Percentiles rank a stretch among this genome's conserved stretches.
These are phyloP conservation scores for Tulasnella sp. DNA, from an alignment of 768 basidiomycete species.

Conservation along the genomic window DNA sequence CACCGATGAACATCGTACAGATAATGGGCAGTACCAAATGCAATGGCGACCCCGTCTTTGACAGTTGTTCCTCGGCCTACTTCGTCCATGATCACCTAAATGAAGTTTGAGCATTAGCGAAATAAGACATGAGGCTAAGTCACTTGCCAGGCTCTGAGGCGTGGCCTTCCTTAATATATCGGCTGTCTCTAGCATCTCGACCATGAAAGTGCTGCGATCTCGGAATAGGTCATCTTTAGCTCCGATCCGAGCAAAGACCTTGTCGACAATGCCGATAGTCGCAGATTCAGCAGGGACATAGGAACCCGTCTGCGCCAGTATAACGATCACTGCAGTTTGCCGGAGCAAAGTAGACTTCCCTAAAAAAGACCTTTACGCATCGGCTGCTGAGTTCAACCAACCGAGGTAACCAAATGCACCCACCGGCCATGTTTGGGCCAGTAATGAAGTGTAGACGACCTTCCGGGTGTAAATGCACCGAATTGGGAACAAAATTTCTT, in stretches of 20 bases:
- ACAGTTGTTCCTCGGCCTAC: constrained; percentile 96
- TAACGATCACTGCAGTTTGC: constrained; percentile 82
- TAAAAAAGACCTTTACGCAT: not conserved
- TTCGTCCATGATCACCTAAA: constrained; percentile 98
- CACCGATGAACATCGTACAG: constrained; percentile 65
- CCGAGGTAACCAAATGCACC: not conserved
- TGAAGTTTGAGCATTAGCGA: not conserved
- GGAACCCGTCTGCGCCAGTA: constrained; percentile 88
- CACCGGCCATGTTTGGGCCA: constrained; percentile 90
- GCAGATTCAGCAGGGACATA: constrained; percentile 89
- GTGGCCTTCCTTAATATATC: constrained; percentile 89
- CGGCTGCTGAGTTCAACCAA: not conserved
- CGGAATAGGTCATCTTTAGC: constrained; percentile 93
- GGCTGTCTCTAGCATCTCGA: constrained; percentile 94
- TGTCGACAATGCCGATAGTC: constrained; percentile 79
- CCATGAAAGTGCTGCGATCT: constrained; percentile 95
- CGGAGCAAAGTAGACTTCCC: constrained; percentile 88
- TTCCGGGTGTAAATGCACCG: constrained; percentile 54
- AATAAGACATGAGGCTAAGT: not conserved
- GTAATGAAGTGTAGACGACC: constrained; percentile 80
- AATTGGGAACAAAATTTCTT: constrained; percentile 82
- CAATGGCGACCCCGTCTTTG: constrained; percentile 87
- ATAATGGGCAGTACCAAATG: constrained; percentile 85
- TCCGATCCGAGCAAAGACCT: constrained; percentile 88
- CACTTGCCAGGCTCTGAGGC: constrained; percentile 67